Percentiles rank a stretch among this genome's conserved stretches.
Conservation (phyloP, 352 stramenopile genomes). For the Elongisporangium prolatum region DNA sequence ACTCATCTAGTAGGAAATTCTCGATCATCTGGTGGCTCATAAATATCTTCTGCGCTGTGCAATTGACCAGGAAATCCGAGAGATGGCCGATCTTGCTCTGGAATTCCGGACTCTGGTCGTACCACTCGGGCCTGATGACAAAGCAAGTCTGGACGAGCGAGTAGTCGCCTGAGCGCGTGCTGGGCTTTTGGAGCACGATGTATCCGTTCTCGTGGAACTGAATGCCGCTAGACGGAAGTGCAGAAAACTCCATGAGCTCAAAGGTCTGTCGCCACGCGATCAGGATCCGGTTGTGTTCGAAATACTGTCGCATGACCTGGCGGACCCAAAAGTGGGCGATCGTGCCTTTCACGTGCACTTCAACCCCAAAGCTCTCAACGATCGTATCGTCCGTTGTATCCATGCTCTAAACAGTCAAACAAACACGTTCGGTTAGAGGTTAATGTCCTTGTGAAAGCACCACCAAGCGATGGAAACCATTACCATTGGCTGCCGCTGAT, state of each 20-base stretch:
- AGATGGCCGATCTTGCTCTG: slow-evolving; percentile 18
- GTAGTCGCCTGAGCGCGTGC: slow-evolving; percentile 24
- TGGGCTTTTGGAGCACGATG: slow-evolving; percentile 42
- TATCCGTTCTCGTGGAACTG: slow-evolving; percentile 50
- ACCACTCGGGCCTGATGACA: slow-evolving; percentile 37
- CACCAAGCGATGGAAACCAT: too few species aligned
- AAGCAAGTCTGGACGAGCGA: slow-evolving; percentile 47
- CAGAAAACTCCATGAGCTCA: slow-evolving; percentile 40
- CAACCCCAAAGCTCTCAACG: slow-evolving; percentile 53
- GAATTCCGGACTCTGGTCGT: slow-evolving; percentile 4
- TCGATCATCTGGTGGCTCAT: slow-evolving; percentile 44
- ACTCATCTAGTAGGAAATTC: slow-evolving; percentile 37
- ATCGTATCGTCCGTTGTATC: slow-evolving; percentile 46
- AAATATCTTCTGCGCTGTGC: slow-evolving; percentile 29
- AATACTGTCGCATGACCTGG: slow-evolving; percentile 56
- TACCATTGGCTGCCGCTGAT: slow-evolving; percentile 25
- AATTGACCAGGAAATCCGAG: slow-evolving; percentile 34
- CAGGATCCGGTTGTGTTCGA: slow-evolving; percentile 51
- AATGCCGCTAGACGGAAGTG: slow-evolving; percentile 26
- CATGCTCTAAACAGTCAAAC: slow-evolving; percentile 11
- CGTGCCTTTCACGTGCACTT: slow-evolving; percentile 42
- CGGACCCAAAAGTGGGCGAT: slow-evolving; percentile 45
- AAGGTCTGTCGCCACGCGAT: slow-evolving; percentile 54
- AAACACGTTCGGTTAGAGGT: not conserved
- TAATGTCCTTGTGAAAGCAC: too few species aligned